These are phyloP conservation scores for Vinca minor DNA, from an alignment of 257 asterid genomes.

Conservation along the genomic window DNA sequence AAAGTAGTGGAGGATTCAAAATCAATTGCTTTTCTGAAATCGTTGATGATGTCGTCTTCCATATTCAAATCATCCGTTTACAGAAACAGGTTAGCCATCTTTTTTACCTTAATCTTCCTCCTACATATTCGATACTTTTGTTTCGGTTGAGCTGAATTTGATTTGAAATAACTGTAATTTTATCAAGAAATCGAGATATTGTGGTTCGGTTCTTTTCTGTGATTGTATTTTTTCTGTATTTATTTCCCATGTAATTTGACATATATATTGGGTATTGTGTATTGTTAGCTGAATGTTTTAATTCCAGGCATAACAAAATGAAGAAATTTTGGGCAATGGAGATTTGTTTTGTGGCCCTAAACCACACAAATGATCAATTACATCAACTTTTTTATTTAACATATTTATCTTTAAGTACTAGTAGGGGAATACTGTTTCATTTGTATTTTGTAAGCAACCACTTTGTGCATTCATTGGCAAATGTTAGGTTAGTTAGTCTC, in stretches of 20 bases:
- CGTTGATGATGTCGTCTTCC: conserved; percentile 50
- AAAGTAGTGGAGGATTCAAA: conserved; percentile 35
- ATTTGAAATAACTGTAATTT: neutral
- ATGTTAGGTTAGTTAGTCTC: too few relatives aligned
- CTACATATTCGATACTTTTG: neutral
- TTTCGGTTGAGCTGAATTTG: neutral
- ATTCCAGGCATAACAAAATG: neutral
- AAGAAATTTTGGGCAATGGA: too few relatives aligned
- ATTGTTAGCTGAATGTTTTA: neutral
- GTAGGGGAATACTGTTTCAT: too few relatives aligned
- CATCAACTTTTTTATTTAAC: neutral
- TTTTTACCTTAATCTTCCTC: neutral
- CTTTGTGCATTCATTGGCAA: too few relatives aligned
- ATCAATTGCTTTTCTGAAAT: conserved; percentile 64
- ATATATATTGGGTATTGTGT: neutral
- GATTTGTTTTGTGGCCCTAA: neutral
- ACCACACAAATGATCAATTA: neutral
- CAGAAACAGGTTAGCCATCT: conserved; percentile 79
- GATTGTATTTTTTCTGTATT: neutral
- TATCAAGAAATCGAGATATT: neutral
- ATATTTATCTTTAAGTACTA: neutral
- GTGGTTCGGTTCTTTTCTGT: neutral
- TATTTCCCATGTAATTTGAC: neutral
- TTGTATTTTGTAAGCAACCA: too few relatives aligned
- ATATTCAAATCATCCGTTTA: conserved; percentile 78